phyloP scores from a whole-genome alignment of 139 green algal species.

The Chlamydomonas sphaeroides region DNA sequence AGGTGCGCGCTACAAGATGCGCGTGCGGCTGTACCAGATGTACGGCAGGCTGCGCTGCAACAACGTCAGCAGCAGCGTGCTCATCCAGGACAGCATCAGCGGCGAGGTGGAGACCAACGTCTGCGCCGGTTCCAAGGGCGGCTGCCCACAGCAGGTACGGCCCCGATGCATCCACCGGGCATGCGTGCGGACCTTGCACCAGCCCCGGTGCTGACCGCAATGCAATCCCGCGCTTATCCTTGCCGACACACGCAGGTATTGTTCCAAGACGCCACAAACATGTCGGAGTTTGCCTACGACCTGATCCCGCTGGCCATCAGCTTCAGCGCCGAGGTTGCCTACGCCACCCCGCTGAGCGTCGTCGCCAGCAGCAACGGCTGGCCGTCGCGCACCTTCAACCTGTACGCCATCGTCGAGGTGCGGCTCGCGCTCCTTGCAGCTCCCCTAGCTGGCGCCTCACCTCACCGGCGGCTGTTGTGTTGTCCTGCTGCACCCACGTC shows the following conservation, averaged over 20 bases:
- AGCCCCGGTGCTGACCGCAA: too few relatives aligned
- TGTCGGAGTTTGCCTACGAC: not conserved
- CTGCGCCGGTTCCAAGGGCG: not conserved
- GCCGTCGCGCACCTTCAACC: not conserved
- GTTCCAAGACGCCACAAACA: not conserved
- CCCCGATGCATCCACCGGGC: too few relatives aligned
- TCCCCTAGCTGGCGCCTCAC: too few relatives aligned
- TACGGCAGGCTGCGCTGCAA: not conserved
- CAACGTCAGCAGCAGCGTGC: not conserved
- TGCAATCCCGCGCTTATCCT: too few relatives aligned
- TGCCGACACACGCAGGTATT: too few relatives aligned
- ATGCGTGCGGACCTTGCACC: too few relatives aligned
- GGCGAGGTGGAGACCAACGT: not conserved
- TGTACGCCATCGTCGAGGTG: slow-evolving; percentile 3
- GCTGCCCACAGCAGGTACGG: not conserved
- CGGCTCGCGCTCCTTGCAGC: too few relatives aligned
- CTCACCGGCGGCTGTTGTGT: too few relatives aligned
- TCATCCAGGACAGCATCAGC: not conserved
- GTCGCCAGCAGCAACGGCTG: not conserved
- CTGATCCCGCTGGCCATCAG: not conserved
- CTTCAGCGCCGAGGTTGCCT: not conserved
- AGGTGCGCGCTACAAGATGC: not conserved
- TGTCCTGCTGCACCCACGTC: too few relatives aligned
- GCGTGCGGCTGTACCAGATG: not conserved
- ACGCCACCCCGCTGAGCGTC: not conserved